Conservation (phyloP, 2,329 filamentous ascomycete genomes). For the Diaporthe caulivora region DNA sequence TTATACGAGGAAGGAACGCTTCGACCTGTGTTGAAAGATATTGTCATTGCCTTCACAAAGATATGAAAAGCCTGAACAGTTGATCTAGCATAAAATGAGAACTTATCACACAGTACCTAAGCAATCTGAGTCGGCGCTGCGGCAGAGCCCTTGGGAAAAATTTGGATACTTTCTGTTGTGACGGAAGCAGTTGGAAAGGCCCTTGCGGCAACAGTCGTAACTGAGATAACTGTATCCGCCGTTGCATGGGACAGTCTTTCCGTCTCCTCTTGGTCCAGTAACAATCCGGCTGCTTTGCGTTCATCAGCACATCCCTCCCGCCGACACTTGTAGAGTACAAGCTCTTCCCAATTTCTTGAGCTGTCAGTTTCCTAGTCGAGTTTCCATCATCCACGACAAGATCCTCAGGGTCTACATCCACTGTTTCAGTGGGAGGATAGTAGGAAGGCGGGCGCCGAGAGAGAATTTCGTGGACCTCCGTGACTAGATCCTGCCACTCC, state of each 20-base stretch:
- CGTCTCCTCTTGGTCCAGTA: not conserved
- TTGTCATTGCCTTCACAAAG: no score
- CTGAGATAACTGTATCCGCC: not conserved
- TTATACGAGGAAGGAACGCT: no score
- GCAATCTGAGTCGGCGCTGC: not conserved
- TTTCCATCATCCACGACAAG: not conserved
- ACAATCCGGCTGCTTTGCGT: not conserved
- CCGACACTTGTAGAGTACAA: not conserved
- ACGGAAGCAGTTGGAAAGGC: not conserved
- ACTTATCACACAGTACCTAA: no score
- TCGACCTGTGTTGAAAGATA: no score
- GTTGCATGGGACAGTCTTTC: not conserved
- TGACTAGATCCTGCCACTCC: not conserved
- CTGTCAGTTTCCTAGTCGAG: not conserved
- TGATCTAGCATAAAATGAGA: no score
- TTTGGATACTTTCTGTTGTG: not conserved
- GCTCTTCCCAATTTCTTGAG: not conserved
- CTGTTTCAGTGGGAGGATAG: not conserved
- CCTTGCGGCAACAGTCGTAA: not conserved
- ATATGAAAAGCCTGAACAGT: no score
- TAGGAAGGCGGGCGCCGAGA: not conserved
- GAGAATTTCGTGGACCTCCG: not conserved
- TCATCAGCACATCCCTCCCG: not conserved
- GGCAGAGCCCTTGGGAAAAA: not conserved
- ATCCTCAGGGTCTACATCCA: not conserved